A percentile compares a stretch with the other conserved stretches of the same genome.
These are phyloP conservation scores for Lecanosticta acicola DNA, from an alignment of 2,329 filamentous ascomycete species.

Conservation along the genomic window DNA sequence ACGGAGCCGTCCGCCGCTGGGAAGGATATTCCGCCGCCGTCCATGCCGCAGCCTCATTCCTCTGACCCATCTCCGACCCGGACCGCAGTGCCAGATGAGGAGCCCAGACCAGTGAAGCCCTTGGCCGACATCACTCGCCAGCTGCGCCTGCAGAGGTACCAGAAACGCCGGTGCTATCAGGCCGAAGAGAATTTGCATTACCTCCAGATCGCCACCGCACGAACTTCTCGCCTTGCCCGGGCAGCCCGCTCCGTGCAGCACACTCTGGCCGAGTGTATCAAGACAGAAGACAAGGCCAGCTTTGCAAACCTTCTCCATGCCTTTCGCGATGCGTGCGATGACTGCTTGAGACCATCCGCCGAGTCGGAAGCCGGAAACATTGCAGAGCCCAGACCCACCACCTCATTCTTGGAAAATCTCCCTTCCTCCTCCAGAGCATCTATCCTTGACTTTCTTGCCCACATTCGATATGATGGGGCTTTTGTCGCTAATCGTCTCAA, in stretches of 20 bases:
- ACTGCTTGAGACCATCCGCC: conserved; percentile 58
- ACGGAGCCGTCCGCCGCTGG: conserved; percentile 5
- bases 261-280: conserved; percentile 71
- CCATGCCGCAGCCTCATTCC: conserved; percentile 7
- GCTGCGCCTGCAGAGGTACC: conserved; percentile 71
- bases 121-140: conserved; percentile 72
- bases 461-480: conserved; percentile 78
- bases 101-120: conserved; percentile 10
- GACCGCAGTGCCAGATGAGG: conserved; percentile 3
- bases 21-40: conserved; percentile 6
- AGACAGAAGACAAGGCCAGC: conserved; percentile 69
- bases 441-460: conserved; percentile 71
- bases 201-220: conserved; percentile 66
- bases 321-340: conserved; percentile 68
- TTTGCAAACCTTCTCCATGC: conserved; percentile 72
- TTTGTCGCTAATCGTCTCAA: conserved; percentile 80
- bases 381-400: conserved; percentile 50
- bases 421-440: conserved; percentile 68
- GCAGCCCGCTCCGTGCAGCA: conserved; percentile 70
- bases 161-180: conserved; percentile 71
- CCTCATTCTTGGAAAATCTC: conserved; percentile 57
- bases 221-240: conserved; percentile 67
- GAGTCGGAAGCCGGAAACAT: conserved; percentile 53
- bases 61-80: conserved; percentile 1
- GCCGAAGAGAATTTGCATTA: conserved; percentile 68